Percentiles rank a stretch among this genome's conserved stretches.
Conservation (phyloP, 768 basidiomycete species). For the Trametes punicea region DNA sequence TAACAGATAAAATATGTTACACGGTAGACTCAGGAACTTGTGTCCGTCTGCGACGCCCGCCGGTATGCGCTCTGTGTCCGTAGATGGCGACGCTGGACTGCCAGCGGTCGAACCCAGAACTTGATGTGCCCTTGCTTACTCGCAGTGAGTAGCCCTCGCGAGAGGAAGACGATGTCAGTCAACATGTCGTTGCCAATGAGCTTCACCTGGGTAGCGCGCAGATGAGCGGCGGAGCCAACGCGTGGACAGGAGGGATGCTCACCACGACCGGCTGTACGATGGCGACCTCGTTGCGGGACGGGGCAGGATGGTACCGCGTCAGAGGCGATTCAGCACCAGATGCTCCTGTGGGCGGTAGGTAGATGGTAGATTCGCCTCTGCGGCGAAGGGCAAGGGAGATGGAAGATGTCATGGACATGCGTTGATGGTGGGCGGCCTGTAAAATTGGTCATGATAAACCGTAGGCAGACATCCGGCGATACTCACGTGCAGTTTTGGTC, state of each 20-base stretch:
- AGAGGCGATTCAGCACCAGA: constrained; percentile 41
- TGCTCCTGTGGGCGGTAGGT: constrained; percentile 44
- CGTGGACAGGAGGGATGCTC: constrained; percentile 25
- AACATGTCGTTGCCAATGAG: constrained; percentile 78
- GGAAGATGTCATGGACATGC: constrained; percentile 75
- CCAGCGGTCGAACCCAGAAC: constrained; percentile 80
- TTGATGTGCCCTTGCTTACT: constrained; percentile 75
- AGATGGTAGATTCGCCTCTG: constrained; percentile 45
- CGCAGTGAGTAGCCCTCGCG: constrained; percentile 73
- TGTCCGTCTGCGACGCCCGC: constrained; percentile 17
- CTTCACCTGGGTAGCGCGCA: constrained; percentile 58
- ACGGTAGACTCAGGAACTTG: not conserved
- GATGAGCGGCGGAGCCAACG: not conserved
- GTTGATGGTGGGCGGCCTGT: constrained; percentile 63
- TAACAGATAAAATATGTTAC: not conserved
- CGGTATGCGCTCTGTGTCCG: constrained; percentile 24
- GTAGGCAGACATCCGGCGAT: not conserved
- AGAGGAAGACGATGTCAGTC: constrained; percentile 71
- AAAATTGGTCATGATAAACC: not conserved
- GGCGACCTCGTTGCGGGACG: constrained; percentile 86
- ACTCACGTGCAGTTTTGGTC: constrained; percentile 70
- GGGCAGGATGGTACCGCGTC: constrained; percentile 78
- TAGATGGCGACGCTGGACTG: constrained; percentile 33
- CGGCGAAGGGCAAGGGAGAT: constrained; percentile 70
- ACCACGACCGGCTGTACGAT: constrained; percentile 89